Evolutionary conservation across 352 stramenopile genomes (phyloP), one percentile per base, ranked within the genome.

Genomic region (Phytophthora pluvialis): DNA sequence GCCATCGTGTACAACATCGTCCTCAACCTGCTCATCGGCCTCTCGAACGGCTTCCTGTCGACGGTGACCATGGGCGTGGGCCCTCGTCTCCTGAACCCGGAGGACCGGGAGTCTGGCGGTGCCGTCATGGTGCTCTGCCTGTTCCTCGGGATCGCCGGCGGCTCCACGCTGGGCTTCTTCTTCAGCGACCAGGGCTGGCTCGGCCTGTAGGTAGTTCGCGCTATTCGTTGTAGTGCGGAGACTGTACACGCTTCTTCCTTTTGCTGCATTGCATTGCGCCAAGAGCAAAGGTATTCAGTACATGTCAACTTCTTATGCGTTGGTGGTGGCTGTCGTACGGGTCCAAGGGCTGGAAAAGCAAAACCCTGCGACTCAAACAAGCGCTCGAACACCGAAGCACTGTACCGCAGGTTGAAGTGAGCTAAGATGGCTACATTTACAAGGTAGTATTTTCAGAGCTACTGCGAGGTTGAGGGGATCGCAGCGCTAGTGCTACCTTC

Each of bases 31-130:
- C 9, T 68, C 38, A 78, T 91, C 39, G 75, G 79, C 18, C 25
- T 91, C 9, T 67, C 75, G 25, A 87, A 82, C 16, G 79, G 80
- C 9, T 55, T 91, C 33, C 54, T 90, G 35, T 84, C 66, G 10
- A 91, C 81, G 7, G 74, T 91, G 29, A 91, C 83, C 2, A 89
- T 89, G 73, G 77, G 81, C 16, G 61, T 77, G 5, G 81, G 69
- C 3, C 79, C 81, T 8, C 75, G 75, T 26, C 42, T 90, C 9
- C 59, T 90, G 4, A 72, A 81, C 5, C 74, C 75, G 7, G 68
- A 89, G 36, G 81, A 90, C 66, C 75, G 79, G 16, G 77, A 88
- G 58, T 77, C 77, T 8, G 83, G 72, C 16, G 80, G 80, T 35
- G 76, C 77, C 21, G 55, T 91, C 13, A 88, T 90, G 80, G 74